Conservation (phyloP, 768 basidiomycete genomes). For the Leucocoprinus birnbaumii region DNA sequence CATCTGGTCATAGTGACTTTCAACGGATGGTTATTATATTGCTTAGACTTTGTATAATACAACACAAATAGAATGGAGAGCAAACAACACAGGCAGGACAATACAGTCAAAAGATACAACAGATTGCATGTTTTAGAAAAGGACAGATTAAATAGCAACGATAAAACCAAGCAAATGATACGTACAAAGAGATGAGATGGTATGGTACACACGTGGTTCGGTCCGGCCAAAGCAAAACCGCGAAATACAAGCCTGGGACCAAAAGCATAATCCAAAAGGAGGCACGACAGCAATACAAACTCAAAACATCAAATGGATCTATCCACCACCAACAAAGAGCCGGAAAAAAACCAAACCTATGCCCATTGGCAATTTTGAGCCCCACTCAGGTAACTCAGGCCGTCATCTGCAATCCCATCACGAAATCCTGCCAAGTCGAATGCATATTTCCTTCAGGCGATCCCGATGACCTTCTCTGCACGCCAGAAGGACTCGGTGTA, state of each 20-base stretch:
- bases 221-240: too few relatives aligned
- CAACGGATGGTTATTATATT: too few relatives aligned
- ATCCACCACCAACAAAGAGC: background rate
- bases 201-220: background rate
- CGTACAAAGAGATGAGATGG: too few relatives aligned
- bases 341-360: background rate
- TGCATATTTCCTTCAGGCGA: slow-evolving; percentile 64
- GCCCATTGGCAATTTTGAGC: too few relatives aligned
- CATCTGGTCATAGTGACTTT: background rate
- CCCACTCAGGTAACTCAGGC: background rate
- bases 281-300: background rate
- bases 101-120: too few relatives aligned
- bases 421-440: slow-evolving; percentile 64
- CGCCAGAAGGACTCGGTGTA: slow-evolving; percentile 5
- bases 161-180: too few relatives aligned
- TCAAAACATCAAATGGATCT: background rate
- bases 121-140: too few relatives aligned
- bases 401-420: slow-evolving; percentile 38
- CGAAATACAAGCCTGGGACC: too few relatives aligned
- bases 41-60: slow-evolving; percentile 2
- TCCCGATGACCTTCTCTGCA: slow-evolving; percentile 41
- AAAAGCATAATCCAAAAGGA: background rate
- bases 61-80: too few relatives aligned
- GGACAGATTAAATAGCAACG: too few relatives aligned
- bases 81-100: too few relatives aligned